Percentiles rank a stretch among this genome's conserved stretches.
These are phyloP conservation scores for Isochrysis galbana DNA, from an alignment of 78 protist species.

Conservation along the genomic window DNA sequence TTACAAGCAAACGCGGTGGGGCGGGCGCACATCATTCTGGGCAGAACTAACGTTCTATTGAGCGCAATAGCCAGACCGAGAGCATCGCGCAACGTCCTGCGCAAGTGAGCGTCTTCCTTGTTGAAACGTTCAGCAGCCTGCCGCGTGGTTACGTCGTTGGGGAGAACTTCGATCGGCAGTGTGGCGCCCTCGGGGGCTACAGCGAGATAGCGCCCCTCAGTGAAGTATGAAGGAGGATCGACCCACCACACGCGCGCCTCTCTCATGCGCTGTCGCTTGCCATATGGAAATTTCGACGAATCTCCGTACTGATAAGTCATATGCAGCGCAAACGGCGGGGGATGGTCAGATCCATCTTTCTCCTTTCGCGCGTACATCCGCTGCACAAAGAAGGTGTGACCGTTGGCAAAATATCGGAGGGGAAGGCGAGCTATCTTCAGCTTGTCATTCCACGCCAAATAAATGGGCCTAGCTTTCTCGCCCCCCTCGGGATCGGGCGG, in stretches of 20 bases:
- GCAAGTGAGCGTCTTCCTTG: constrained; percentile 3
- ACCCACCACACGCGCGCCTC: background rate
- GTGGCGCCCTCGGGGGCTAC: constrained; percentile 5
- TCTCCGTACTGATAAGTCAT: constrained; percentile 24
- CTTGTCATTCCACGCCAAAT: background rate
- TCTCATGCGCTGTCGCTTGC: constrained; percentile 31
- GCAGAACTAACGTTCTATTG: background rate
- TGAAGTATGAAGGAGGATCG: constrained; percentile 10
- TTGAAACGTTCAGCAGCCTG: constrained; percentile 11
- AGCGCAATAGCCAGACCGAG: background rate
- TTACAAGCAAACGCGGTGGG: too few species aligned
- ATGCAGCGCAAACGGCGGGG: background rate
- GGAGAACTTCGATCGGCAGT: background rate
- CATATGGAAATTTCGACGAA: background rate
- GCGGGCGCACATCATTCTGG: background rate
- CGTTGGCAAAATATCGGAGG: constrained; percentile 4
- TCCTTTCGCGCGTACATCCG: background rate
- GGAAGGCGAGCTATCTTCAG: constrained; percentile 7
- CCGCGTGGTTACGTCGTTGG: background rate
- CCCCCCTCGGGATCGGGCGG: background rate
- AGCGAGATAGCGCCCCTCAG: background rate
- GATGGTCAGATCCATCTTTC: background rate
- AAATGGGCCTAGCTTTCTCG: background rate
- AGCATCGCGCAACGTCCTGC: background rate
- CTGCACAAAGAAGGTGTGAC: constrained; percentile 26